These are phyloP conservation scores for Plasmodium inui DNA, from an alignment of 169 alveolate species.

Conservation along the genomic window DNA sequence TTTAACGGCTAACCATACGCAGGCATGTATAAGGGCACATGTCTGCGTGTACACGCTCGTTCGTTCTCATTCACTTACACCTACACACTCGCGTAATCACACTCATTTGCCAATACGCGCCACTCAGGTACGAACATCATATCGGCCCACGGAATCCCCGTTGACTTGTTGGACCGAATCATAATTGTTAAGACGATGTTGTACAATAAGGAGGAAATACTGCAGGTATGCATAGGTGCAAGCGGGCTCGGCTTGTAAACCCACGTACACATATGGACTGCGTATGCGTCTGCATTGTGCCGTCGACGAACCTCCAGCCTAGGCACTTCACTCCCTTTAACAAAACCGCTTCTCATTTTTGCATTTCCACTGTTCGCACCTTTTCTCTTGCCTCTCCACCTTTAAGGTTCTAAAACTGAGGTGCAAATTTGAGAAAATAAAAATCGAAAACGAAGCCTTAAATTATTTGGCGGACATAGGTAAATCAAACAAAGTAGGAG, in stretches of 20 bases:
- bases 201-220: conserved; percentile 92
- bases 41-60: neutral
- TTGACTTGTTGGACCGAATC: conserved; percentile 97
- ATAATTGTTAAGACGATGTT: conserved; percentile 97
- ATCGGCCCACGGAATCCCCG: conserved; percentile 99
- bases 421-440: conserved; percentile 72
- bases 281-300: neutral
- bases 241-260: neutral
- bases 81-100: neutral
- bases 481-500: conserved; percentile 90
- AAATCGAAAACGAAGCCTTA: conserved; percentile 65
- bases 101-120: conserved; percentile 69
- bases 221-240: conserved; percentile 40
- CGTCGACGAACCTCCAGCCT: neutral
- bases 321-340: neutral
- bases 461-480: conserved; percentile 67
- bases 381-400: neutral
- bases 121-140: conserved; percentile 96
- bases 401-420: conserved; percentile 71
- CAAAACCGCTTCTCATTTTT: neutral
- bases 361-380: neutral
- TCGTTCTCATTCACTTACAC: neutral
- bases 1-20: neutral
- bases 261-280: conserved; percentile 1
- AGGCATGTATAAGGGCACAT: neutral